These are phyloP conservation scores for Oryza meridionalis DNA, from an alignment of 176 grass and related monocot genomes.

Conservation along the genomic window DNA sequence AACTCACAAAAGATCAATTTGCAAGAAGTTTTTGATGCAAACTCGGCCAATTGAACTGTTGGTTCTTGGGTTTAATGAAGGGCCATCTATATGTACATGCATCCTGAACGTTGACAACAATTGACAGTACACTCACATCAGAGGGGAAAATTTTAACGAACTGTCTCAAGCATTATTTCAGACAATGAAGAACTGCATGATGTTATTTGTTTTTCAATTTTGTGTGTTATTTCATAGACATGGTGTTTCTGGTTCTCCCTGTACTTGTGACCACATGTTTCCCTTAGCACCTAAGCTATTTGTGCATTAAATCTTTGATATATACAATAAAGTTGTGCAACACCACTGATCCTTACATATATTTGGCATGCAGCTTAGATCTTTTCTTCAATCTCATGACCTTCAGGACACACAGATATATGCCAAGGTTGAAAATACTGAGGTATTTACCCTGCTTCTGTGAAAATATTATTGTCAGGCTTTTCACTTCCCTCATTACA, in stretches of 20 bases:
- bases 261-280: not conserved
- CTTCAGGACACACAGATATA: slow-evolving; percentile 86
- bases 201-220: not conserved
- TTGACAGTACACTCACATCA: not conserved
- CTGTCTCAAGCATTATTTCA: not conserved
- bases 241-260: not conserved
- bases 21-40: slow-evolving; percentile 16
- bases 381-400: slow-evolving; percentile 72
- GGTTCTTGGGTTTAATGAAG: not conserved
- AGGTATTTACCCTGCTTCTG: slow-evolving; percentile 53
- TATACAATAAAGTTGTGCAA: slow-evolving; percentile 20
- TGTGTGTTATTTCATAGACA: slow-evolving; percentile 9
- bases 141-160: not conserved
- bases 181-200: not conserved
- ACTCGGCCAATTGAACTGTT: not conserved
- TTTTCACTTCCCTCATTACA: slow-evolving; percentile 37
- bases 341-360: slow-evolving; percentile 33
- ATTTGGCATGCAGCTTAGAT: slow-evolving; percentile 71
- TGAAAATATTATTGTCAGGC: not conserved
- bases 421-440: slow-evolving; percentile 86
- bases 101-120: slow-evolving; percentile 21
- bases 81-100: slow-evolving; percentile 8
- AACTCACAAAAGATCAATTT: slow-evolving; percentile 11
- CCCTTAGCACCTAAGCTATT: not conserved
- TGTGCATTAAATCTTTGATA: not conserved